Percentiles rank a stretch among this genome's conserved stretches.
Conservation (phyloP, 2,329 filamentous ascomycete genomes). For the Hypoxylon sp. region DNA sequence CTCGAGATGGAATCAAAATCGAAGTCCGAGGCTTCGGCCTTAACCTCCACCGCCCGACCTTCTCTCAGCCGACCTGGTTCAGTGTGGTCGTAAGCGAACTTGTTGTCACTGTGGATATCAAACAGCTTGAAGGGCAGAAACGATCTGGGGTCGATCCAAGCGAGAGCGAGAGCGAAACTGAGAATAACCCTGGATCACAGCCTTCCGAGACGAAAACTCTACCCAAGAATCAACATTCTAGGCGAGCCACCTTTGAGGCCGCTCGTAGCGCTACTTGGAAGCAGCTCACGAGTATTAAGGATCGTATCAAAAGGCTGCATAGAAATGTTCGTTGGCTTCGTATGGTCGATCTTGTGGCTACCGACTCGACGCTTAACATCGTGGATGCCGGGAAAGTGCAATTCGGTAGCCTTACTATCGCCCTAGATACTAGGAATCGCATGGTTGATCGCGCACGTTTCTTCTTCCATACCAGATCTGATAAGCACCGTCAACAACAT, state of each 20-base stretch:
- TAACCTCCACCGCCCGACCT: conserved; percentile 91
- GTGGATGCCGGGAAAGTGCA: conserved; percentile 87
- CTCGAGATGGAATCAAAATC: conserved; percentile 88
- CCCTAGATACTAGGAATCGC: conserved; percentile 91
- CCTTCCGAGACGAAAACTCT: conserved; percentile 45
- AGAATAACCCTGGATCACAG: conserved; percentile 39
- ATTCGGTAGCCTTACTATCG: conserved; percentile 85
- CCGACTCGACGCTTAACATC: conserved; percentile 82
- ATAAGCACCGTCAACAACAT: conserved; percentile 70
- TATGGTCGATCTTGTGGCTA: conserved; percentile 89
- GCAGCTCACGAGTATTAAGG: conserved; percentile 82
- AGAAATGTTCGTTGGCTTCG: conserved; percentile 89
- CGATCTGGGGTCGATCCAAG: conserved; percentile 52
- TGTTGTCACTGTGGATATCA: conserved; percentile 84
- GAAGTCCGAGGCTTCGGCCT: conserved; percentile 91
- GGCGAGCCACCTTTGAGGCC: conserved; percentile 51
- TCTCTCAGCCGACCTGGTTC: conserved; percentile 96
- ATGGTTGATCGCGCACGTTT: conserved; percentile 91
- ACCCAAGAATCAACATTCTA: conserved; percentile 52
- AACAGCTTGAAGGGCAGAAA: conserved; percentile 71
- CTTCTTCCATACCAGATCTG: conserved; percentile 82
- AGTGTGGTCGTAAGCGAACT: conserved; percentile 91
- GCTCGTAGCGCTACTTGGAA: conserved; percentile 83
- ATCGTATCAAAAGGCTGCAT: conserved; percentile 88
- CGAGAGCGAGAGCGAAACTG: conserved; percentile 49